Percentiles rank a stretch among this genome's conserved stretches.
Conservation (phyloP, 139 green algal species). For the Tetraselmis chui region DNA sequence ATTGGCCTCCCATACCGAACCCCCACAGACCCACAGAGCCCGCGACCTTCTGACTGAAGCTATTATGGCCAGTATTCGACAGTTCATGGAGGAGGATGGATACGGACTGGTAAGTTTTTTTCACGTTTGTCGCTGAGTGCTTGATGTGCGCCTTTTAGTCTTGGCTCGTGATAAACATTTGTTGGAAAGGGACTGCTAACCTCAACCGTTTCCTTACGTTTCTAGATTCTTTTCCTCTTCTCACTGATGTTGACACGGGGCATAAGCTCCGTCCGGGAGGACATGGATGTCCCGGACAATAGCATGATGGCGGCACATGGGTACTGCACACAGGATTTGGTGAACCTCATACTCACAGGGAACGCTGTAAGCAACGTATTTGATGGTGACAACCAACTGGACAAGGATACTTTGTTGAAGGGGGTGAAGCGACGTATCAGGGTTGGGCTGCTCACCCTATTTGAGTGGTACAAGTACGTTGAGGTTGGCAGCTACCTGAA, state of each 20-base stretch:
- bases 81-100: conserved; percentile 23
- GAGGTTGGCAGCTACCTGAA: conserved; percentile 46
- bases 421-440: conserved; percentile 28
- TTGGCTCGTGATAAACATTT: not conserved
- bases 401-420: conserved; percentile 28
- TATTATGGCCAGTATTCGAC: conserved; percentile 1
- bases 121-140: not conserved
- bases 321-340: conserved; percentile 62
- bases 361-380: conserved; percentile 50
- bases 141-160: not conserved
- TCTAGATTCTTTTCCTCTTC: conserved; percentile 34
- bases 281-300: conserved; percentile 53
- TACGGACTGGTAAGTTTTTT: conserved; percentile 37
- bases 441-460: conserved; percentile 56
- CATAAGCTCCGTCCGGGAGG: conserved; percentile 5
- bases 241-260: conserved; percentile 36
- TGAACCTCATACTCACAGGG: conserved; percentile 33
- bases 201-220: not conserved
- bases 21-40: not conserved
- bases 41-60: not conserved
- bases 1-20: too few relatives aligned
- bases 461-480: conserved; percentile 58
- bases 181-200: too few relatives aligned
- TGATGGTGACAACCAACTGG: conserved; percentile 41
- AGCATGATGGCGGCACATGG: conserved; percentile 38